Evolutionary conservation across 2,329 filamentous ascomycete genomes (phyloP), one percentile per base, ranked within the genome.

Genomic region (Xylaria multiplex): DNA sequence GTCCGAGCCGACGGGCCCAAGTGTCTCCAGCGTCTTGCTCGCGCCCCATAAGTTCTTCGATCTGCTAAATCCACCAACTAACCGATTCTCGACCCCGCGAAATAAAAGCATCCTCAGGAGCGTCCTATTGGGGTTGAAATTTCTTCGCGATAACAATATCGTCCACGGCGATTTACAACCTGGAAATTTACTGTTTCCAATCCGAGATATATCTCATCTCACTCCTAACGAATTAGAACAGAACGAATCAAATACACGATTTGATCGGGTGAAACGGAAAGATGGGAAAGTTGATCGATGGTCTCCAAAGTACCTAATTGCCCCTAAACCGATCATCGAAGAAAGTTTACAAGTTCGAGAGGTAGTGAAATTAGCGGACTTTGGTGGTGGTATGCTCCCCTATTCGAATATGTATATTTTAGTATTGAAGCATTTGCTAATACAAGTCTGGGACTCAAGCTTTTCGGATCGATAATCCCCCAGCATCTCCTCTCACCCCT

Each of bases 181-280:
- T 32, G 13, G 14, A 9, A 32, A 50, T 35, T 32, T 32, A 2
- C 48, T 35, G 7, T 50, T 50, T 24, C 22, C 27, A 4, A 24
- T 32, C 16, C 43, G 43, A 46, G 48, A 50, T 50, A 32, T 50
- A 50, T 50, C 48, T n/a, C 48, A 16, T 32, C 30, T 50, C 13
- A 9, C 24, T 2, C 27, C 14, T 50, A 19, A n/a, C 14, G 13
- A n/a, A 50, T 32, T 30, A 13, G 11, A 27, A 13, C 22, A 48
- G 22, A 32, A 32, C 19, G 48, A n/a, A 50, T 50, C 27, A 30
- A 32, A n/a, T n/a, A 14, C 48, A 8, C 9, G n/a, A 16, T 27
- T 32, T 32, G 48, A 50, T 32, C 27, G 32, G 24, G 6, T 32
- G n/a, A 7, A 32, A 19, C 48, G 16, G 48, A n/a, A 8, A 8